These are phyloP conservation scores for Trichoderma simmonsii DNA, from an alignment of 2,329 filamentous ascomycete genomes.

Conservation along the genomic window DNA sequence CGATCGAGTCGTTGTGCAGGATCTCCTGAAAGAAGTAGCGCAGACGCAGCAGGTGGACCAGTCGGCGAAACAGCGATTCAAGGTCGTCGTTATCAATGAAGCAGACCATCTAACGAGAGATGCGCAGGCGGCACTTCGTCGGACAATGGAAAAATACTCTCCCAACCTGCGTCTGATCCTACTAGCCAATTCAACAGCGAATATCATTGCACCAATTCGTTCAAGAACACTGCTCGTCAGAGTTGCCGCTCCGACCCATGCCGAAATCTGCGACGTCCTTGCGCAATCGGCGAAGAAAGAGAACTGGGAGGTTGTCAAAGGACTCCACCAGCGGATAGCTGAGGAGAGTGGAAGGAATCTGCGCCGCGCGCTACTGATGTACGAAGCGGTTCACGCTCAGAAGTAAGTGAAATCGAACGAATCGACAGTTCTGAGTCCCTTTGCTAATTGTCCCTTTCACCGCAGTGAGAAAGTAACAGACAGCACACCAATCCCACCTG, in stretches of 20 bases:
- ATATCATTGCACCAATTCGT: conserved; percentile 98
- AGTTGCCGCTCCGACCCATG: conserved; percentile 82
- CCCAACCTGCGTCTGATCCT: conserved; percentile 90
- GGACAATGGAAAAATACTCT: conserved; percentile 99
- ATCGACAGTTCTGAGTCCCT: not conserved
- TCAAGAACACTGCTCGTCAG: conserved; percentile 87
- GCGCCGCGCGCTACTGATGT: conserved; percentile 88
- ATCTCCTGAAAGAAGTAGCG: conserved; percentile 93
- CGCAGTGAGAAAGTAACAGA: conserved; percentile 84
- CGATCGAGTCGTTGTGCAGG: conserved; percentile 92
- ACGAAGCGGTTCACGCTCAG: conserved; percentile 93
- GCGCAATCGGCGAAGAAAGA: conserved; percentile 71
- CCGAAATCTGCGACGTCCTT: conserved; percentile 78
- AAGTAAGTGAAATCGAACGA: conserved; percentile 60
- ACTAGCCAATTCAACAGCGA: conserved; percentile 91
- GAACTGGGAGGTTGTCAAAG: conserved; percentile 73
- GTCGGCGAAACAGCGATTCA: conserved; percentile 86
- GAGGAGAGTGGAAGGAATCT: conserved; percentile 88
- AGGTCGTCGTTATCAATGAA: conserved; percentile 99
- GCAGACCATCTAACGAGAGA: conserved; percentile 91
- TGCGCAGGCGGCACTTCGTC: conserved; percentile 87
- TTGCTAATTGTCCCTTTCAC: conserved; percentile 29
- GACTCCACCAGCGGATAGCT: conserved; percentile 80
- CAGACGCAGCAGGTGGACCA: conserved; percentile 99
- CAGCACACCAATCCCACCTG: conserved; percentile 83